Percentiles rank a stretch among this genome's conserved stretches.
phyloP scores from a whole-genome alignment of 73 alveolate species.

The Halteria grandinella region DNA sequence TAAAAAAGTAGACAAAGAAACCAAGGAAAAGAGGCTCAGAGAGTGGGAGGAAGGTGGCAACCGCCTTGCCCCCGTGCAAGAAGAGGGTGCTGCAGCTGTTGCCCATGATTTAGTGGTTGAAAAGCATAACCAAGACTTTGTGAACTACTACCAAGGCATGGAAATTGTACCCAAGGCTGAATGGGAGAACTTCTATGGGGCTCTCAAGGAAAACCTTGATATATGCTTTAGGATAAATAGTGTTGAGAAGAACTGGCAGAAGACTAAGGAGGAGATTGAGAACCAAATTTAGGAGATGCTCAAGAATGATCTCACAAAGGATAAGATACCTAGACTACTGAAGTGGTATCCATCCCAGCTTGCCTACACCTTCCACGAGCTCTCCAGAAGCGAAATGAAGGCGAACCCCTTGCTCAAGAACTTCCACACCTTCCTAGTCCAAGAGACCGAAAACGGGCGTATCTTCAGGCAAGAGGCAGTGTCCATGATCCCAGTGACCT shows the following conservation, averaged over 20 bases:
- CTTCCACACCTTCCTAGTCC: conserved; percentile 33
- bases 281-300: background rate
- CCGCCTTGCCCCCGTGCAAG: no score
- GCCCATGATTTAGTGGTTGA: no score
- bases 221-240: conserved; percentile 42
- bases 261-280: background rate
- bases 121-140: conserved; percentile 43
- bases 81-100: no score
- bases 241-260: conserved; percentile 44
- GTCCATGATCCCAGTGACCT: conserved; percentile 93
- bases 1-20: background rate
- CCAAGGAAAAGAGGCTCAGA: background rate
- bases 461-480: conserved; percentile 88
- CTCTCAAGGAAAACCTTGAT: conserved; percentile 29
- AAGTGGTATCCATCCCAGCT: conserved; percentile 51
- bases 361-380: conserved; percentile 48
- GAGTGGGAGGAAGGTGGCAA: background rate
- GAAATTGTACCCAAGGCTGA: conserved; percentile 12
- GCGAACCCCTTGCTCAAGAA: conserved; percentile 37
- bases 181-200: conserved; percentile 26
- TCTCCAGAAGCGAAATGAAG: conserved; percentile 53
- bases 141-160: conserved; percentile 20
- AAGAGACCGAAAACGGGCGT: conserved; percentile 65
- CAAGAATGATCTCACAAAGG: background rate
- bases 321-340: conserved; percentile 26